phyloP scores from a whole-genome alignment of 495 filamentous ascomycete species.

The Chaetomium tenue region DNA sequence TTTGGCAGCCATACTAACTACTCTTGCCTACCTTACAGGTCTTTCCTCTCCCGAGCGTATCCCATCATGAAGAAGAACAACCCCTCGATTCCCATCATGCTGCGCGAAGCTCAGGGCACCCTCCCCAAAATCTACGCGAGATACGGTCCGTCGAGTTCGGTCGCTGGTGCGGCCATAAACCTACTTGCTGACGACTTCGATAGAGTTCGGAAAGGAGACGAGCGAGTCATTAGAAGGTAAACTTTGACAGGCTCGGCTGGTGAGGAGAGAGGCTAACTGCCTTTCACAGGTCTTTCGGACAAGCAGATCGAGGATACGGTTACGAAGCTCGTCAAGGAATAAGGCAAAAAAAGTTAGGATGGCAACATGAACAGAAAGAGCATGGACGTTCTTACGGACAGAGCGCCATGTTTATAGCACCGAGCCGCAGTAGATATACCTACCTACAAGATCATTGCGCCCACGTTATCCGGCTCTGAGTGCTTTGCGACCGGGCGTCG shows the following conservation, averaged over 20 bases:
- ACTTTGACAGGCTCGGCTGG: background rate
- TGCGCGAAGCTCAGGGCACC: conserved; percentile 82
- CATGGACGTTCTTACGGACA: background rate
- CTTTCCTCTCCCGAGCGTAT: conserved; percentile 87
- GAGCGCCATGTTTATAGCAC: conserved; percentile 16
- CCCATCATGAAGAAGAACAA: conserved; percentile 99
- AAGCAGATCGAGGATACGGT: conserved; percentile 91
- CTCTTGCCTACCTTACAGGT: conserved; percentile 52
- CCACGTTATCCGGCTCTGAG: background rate
- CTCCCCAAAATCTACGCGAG: conserved; percentile 84
- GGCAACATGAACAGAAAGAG: background rate
- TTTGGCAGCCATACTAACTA: conserved; percentile 1
- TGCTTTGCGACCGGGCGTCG: background rate
- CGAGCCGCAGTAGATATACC: conserved; percentile 20
- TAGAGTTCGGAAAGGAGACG: conserved; percentile 87
- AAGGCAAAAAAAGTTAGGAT: conserved; percentile 3
- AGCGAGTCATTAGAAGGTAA: conserved; percentile 75
- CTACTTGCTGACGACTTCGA: background rate
- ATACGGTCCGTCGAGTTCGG: conserved; percentile 66
- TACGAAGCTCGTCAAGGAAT: conserved; percentile 71
- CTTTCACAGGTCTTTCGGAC: conserved; percentile 69
- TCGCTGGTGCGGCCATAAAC: background rate
- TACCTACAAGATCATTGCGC: background rate
- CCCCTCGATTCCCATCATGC: conserved; percentile 87
- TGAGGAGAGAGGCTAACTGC: conserved; percentile 4